Percentiles rank a stretch among this genome's conserved stretches.
Conservation (phyloP, 1,284 basidiomycete genomes). For the Irpex rosettiformis region DNA sequence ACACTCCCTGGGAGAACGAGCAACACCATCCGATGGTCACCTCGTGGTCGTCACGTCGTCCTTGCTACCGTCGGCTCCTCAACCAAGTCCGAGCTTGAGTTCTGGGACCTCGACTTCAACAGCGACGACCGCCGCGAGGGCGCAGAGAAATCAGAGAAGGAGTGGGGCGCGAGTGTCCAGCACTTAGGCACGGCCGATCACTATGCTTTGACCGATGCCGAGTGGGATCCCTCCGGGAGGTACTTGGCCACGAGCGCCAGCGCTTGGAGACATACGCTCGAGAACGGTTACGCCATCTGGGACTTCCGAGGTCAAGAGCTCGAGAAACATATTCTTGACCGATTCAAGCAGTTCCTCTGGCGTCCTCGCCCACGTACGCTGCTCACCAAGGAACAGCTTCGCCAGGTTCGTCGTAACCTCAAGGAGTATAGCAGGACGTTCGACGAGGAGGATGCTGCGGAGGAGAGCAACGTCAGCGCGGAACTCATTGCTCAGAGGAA, state of each 20-base stretch:
- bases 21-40: slow-evolving; percentile 98
- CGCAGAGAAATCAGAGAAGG: slow-evolving; percentile 43
- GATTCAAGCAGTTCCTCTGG: slow-evolving; percentile 99
- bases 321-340: slow-evolving; percentile 85
- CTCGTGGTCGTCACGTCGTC: slow-evolving; percentile 93
- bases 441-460: slow-evolving; percentile 96
- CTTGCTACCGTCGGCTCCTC: slow-evolving; percentile 94
- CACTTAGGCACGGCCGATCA: slow-evolving; percentile 90
- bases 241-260: slow-evolving; percentile 94
- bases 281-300: slow-evolving; percentile 97
- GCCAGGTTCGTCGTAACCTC: slow-evolving; percentile 85
- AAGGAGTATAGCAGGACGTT: slow-evolving; percentile 91
- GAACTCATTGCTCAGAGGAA: slow-evolving; percentile 91
- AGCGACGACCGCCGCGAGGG: slow-evolving; percentile 69
- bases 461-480: slow-evolving; percentile 92
- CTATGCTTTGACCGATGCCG: slow-evolving; percentile 96
- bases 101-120: slow-evolving; percentile 97
- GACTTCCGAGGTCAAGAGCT: slow-evolving; percentile 96
- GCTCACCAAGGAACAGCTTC: slow-evolving; percentile 87
- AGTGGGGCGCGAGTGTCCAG: slow-evolving; percentile 86
- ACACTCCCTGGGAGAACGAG: slow-evolving; percentile 84
- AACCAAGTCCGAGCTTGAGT: slow-evolving; percentile 96
- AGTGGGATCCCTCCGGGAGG: slow-evolving; percentile 98
- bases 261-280: slow-evolving; percentile 93
- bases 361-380: slow-evolving; percentile 89